These are phyloP conservation scores for Sclerotinia nivalis DNA, from an alignment of 2,329 filamentous ascomycete species.

Conservation along the genomic window DNA sequence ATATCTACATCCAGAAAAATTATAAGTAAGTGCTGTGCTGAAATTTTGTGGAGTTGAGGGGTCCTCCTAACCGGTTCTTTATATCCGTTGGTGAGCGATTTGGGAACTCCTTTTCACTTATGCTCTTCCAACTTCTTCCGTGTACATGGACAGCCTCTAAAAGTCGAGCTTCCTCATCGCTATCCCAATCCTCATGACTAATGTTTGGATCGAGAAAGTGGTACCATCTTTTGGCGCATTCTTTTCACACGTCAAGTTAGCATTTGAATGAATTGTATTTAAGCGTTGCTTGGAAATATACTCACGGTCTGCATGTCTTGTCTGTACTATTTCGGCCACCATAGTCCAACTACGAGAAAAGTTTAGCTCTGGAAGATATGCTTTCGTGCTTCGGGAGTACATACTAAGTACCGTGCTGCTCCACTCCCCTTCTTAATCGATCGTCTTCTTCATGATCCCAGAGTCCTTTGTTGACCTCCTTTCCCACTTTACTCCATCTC, in stretches of 20 bases:
- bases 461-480: slow-evolving; percentile 19
- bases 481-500: slow-evolving; percentile 21
- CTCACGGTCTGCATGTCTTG: slow-evolving; percentile 18
- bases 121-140: slow-evolving; percentile 21
- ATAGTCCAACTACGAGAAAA: slow-evolving; percentile 12
- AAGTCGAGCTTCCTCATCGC: slow-evolving; percentile 18
- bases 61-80: slow-evolving; percentile 17
- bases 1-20: slow-evolving; percentile 13
- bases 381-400: neutral
- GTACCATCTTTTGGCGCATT: slow-evolving; percentile 21
- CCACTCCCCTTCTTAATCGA: slow-evolving; percentile 8
- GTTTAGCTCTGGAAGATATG: neutral
- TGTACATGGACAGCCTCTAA: slow-evolving; percentile 15
- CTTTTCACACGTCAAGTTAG: slow-evolving; percentile 7
- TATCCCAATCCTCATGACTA: slow-evolving; percentile 16
- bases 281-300: neutral
- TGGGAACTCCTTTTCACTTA: slow-evolving; percentile 20
- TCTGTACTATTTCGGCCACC: slow-evolving; percentile 17
- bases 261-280: neutral
- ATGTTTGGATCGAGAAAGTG: slow-evolving; percentile 20
- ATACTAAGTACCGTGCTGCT: slow-evolving; percentile 18
- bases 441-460: slow-evolving; percentile 19
- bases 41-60: neutral
- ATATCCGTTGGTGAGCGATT: slow-evolving; percentile 18
- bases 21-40: slow-evolving; percentile 6